phyloP scores from a whole-genome alignment of 2,329 filamentous ascomycete species.

The Hyphodiscus sp. region DNA sequence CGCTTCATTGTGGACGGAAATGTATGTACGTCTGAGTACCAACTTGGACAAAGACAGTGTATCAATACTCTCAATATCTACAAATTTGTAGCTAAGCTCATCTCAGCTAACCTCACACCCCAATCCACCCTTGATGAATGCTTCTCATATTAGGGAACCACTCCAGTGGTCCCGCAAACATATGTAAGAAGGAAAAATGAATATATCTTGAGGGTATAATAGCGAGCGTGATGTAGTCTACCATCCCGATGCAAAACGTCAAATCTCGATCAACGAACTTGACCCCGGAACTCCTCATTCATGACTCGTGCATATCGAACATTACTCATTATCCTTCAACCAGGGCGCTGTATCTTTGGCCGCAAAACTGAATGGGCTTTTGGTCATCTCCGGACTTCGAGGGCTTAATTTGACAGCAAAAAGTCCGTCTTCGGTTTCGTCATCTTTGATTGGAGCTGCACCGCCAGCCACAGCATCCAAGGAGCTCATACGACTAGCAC shows the following conservation, averaged over 20 bases:
- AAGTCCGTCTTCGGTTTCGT: conserved; percentile 68
- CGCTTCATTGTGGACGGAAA: background rate
- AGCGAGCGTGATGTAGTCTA: conserved; percentile 6
- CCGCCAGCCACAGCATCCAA: conserved; percentile 33
- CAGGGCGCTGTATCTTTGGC: conserved; percentile 26
- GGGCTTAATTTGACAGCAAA: conserved; percentile 86
- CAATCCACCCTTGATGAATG: background rate
- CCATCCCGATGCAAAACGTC: conserved; percentile 4
- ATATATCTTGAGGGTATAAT: conserved; percentile 10
- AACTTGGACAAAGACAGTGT: background rate
- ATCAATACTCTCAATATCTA: background rate
- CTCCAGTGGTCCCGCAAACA: background rate
- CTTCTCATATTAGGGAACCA: background rate
- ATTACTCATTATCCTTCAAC: conserved; percentile 20
- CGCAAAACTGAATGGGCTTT: conserved; percentile 66
- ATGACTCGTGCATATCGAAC: background rate
- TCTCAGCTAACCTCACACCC: background rate
- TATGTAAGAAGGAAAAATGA: background rate
- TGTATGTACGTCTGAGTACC: background rate
- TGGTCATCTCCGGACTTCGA: conserved; percentile 76
- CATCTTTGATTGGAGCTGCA: conserved; percentile 30
- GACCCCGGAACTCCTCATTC: conserved; percentile 3
- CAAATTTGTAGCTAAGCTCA: background rate
- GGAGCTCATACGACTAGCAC: conserved; percentile 23
- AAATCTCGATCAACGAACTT: conserved; percentile 1